Evolutionary conservation across 2,329 filamentous ascomycete species (phyloP).

Genomic region (Arthrobotrys sphaeroides): DNA sequence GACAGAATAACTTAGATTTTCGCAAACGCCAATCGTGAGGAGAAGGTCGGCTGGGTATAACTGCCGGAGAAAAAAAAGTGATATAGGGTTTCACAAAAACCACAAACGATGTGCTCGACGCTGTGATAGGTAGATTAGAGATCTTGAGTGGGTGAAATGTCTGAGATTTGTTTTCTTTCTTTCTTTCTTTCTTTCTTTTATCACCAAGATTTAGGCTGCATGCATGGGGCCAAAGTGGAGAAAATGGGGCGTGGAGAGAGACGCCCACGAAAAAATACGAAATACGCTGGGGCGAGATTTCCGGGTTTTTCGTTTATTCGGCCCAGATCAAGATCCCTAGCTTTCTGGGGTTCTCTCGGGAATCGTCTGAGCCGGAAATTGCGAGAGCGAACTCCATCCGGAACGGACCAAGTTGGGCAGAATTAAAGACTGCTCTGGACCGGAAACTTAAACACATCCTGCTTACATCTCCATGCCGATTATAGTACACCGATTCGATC

Average conservation of each 20-base stretch:
- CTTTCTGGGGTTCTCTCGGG: background rate
- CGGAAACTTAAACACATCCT: too few species aligned
- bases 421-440: constrained; percentile 11
- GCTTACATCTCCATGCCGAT: constrained; percentile 1
- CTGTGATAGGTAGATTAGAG: constrained; percentile 19
- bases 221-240: background rate
- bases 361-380: constrained; percentile 5
- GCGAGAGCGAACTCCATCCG: background rate
- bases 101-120: constrained; percentile 1
- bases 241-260: background rate
- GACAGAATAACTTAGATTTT: too few species aligned
- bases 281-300: background rate
- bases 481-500: constrained; percentile 1
- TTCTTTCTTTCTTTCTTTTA: too few species aligned
- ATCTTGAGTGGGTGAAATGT: constrained; percentile 1
- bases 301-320: background rate
- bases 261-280: constrained; percentile 14
- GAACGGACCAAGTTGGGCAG: background rate
- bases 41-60: constrained; percentile 13
- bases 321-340: background rate
- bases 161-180: constrained; percentile 26
- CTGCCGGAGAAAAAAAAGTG: constrained; percentile 42
- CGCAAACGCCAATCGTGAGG: background rate
- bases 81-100: constrained; percentile 38
- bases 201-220: constrained; percentile 26